Conservation (phyloP, 345 rosid genomes). For the Kernera saxatilis region DNA sequence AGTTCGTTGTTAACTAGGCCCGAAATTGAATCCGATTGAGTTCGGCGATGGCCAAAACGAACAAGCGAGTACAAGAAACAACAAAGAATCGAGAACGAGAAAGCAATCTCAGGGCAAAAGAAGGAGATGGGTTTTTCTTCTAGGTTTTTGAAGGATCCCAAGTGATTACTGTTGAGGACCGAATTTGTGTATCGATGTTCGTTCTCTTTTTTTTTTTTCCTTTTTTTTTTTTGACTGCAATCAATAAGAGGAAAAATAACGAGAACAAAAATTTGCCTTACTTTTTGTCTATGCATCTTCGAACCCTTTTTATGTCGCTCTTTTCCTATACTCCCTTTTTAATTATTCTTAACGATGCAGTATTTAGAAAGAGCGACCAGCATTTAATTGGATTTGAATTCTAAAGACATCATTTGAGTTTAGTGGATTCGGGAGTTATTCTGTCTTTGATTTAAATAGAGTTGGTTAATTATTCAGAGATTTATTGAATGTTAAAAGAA, state of each 20-base stretch:
- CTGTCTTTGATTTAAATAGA: background rate
- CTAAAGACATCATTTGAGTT: conserved; percentile 7
- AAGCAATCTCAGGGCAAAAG: background rate
- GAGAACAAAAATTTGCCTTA: background rate
- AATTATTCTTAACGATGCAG: conserved; percentile 1
- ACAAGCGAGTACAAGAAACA: background rate
- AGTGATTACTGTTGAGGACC: conserved; percentile 26
- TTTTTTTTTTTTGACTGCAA: background rate
- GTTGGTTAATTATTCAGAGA: background rate
- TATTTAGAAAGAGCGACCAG: conserved; percentile 18
- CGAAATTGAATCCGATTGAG: conserved; percentile 16
- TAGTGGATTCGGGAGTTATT: conserved; percentile 2
- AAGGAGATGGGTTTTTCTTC: conserved; percentile 10
- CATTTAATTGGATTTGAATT: background rate
- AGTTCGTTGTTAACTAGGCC: conserved; percentile 11
- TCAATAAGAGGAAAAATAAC: background rate
- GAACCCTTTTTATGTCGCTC: background rate
- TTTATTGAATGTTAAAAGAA: background rate
- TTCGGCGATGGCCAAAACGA: background rate
- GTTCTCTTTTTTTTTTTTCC: background rate
- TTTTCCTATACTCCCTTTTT: background rate
- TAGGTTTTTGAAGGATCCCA: conserved; percentile 21
- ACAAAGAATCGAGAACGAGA: background rate
- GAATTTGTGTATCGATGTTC: conserved; percentile 22
- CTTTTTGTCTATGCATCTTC: conserved; percentile 1